A percentile compares a stretch with the other conserved stretches of the same genome.
phyloP scores from a whole-genome alignment of 176 grass and related monocot species.

The Aechmea fasciata region DNA sequence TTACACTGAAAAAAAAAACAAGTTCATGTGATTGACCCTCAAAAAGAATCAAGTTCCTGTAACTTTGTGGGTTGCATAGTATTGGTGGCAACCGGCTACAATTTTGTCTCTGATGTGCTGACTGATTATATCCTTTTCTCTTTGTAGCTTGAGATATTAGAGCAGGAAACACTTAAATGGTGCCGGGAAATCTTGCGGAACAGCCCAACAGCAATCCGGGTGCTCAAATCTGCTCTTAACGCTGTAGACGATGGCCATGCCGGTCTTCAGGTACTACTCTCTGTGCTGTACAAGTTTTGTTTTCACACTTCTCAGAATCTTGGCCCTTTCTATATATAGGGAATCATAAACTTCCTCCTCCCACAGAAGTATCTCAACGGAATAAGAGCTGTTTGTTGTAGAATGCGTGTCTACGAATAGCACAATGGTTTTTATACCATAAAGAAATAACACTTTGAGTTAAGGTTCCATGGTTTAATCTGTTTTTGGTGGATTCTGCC shows the following conservation, averaged over 20 bases:
- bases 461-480: background rate
- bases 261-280: conserved; percentile 72
- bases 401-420: background rate
- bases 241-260: conserved; percentile 81
- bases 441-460: too few species aligned
- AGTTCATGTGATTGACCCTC: background rate
- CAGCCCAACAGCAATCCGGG: conserved; percentile 69
- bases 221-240: conserved; percentile 86
- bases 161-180: conserved; percentile 72
- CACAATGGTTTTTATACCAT: too few species aligned
- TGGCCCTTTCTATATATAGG: too few species aligned
- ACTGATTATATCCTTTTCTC: conserved; percentile 2
- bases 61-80: background rate
- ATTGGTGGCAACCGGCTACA: background rate
- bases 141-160: conserved; percentile 61
- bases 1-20: too few species aligned
- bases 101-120: background rate
- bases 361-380: too few species aligned
- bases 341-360: too few species aligned
- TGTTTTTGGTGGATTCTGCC: background rate
- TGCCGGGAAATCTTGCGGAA: conserved; percentile 77
- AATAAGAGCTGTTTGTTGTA: too few species aligned
- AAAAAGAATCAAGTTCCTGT: background rate
- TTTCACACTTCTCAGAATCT: too few species aligned
- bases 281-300: background rate